These are phyloP conservation scores for Vigna hirtella DNA, from an alignment of 306 rosid genomes.

Conservation along the genomic window DNA sequence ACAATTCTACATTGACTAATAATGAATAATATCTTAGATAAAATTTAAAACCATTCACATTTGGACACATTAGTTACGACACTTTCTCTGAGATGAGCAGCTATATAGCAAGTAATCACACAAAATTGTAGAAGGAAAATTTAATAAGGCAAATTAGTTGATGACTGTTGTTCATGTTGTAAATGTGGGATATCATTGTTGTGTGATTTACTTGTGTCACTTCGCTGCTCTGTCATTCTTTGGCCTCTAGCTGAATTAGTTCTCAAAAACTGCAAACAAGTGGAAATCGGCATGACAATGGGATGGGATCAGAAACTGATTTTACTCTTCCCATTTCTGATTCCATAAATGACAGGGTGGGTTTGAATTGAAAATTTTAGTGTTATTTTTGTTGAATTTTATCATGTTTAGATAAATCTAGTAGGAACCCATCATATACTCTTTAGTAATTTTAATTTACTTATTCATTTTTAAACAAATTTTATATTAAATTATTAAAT, in stretches of 20 bases:
- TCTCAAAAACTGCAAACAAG: not conserved
- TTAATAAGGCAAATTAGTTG: not conserved
- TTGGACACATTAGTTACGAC: not conserved
- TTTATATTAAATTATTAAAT: no score
- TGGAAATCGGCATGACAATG: not conserved
- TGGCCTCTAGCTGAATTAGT: not conserved
- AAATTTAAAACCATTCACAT: not conserved
- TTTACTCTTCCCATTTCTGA: no score
- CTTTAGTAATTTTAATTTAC: no score
- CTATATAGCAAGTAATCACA: constrained; percentile 3
- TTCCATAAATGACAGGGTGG: no score
- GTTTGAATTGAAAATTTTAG: no score
- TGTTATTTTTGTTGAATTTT: no score
- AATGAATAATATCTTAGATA: not conserved
- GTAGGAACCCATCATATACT: no score
- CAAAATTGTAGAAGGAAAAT: constrained; percentile 19
- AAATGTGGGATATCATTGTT: constrained; percentile 27
- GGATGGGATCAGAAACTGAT: no score
- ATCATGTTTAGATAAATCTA: no score
- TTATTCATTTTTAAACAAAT: no score
- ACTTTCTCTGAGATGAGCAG: not conserved
- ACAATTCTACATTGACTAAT: not conserved
- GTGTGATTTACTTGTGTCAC: constrained; percentile 15
- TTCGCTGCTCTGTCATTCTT: not conserved
- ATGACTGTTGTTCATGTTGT: constrained; percentile 4